Evolutionary conservation across 139 green algal species (phyloP).

Genomic region (Chlorella ohadii): DNA sequence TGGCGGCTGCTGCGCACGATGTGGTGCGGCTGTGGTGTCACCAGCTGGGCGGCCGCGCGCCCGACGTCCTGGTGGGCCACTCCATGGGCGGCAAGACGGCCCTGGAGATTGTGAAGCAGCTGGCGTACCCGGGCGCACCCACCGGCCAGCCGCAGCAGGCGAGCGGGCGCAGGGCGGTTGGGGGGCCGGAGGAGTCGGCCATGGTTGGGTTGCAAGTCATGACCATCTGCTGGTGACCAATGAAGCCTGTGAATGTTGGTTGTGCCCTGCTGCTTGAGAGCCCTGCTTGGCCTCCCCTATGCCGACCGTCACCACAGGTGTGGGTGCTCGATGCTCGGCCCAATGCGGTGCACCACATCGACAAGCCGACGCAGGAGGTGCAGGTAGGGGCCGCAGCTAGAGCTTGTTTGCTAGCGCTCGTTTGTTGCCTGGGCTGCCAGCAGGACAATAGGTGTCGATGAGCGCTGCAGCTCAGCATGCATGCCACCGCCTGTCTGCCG

Average conservation of each 20-base stretch:
- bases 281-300: no score
- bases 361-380: constrained; percentile 37
- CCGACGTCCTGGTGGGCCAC: constrained; percentile 71
- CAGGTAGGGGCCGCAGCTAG: background rate
- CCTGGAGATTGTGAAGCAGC: constrained; percentile 63
- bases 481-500: no score
- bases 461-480: no score
- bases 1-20: constrained; percentile 73
- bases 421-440: no score
- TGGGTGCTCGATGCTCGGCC: constrained; percentile 86
- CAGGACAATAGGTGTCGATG: no score
- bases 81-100: constrained; percentile 84
- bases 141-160: constrained; percentile 39
- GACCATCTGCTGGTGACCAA: no score
- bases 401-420: no score
- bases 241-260: background rate
- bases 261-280: no score
- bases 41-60: constrained; percentile 20
- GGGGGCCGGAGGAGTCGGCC: no score
- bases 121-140: constrained; percentile 23
- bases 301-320: constrained; percentile 32
- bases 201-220: background rate
- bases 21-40: constrained; percentile 58
- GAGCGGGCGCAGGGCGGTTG: background rate
- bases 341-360: constrained; percentile 18